These are phyloP conservation scores for Raddia distichophylla DNA, from an alignment of 176 grass and related monocot species.

Conservation along the genomic window DNA sequence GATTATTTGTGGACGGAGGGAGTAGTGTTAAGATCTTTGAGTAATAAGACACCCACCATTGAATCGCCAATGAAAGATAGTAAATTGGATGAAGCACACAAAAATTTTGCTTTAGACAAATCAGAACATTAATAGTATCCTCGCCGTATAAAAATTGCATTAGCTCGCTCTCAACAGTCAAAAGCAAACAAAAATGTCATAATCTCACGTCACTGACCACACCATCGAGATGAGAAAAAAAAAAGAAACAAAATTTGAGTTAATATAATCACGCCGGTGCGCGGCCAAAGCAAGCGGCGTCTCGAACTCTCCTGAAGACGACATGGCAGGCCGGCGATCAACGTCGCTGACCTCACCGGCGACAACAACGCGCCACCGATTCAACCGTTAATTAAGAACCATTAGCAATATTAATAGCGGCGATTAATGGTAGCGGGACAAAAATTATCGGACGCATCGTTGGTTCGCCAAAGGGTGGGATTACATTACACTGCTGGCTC, in stretches of 20 bases:
- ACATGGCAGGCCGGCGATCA: constrained; percentile 4
- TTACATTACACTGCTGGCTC: constrained; percentile 24
- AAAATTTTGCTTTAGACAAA: too few species aligned
- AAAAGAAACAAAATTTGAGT: background rate
- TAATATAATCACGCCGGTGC: background rate
- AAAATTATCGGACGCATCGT: too few species aligned
- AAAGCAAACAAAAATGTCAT: background rate
- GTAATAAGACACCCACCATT: too few species aligned
- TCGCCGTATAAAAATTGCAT: background rate
- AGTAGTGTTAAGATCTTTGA: too few species aligned
- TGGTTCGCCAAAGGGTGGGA: background rate
- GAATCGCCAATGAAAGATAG: too few species aligned
- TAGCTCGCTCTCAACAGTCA: background rate
- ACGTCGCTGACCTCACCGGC: constrained; percentile 40
- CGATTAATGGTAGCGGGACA: background rate
- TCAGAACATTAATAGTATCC: background rate
- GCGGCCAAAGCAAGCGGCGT: background rate
- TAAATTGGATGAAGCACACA: too few species aligned
- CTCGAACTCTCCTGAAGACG: constrained; percentile 22
- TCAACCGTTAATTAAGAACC: background rate
- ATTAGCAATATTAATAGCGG: background rate
- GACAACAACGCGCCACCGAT: constrained; percentile 28
- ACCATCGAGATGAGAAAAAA: constrained; percentile 8
- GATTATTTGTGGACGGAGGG: too few species aligned
- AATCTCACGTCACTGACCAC: background rate